Percentiles rank a stretch among this genome's conserved stretches.
phyloP scores from a whole-genome alignment of 345 rosid species.

The Erysimum cheiranthoides region DNA sequence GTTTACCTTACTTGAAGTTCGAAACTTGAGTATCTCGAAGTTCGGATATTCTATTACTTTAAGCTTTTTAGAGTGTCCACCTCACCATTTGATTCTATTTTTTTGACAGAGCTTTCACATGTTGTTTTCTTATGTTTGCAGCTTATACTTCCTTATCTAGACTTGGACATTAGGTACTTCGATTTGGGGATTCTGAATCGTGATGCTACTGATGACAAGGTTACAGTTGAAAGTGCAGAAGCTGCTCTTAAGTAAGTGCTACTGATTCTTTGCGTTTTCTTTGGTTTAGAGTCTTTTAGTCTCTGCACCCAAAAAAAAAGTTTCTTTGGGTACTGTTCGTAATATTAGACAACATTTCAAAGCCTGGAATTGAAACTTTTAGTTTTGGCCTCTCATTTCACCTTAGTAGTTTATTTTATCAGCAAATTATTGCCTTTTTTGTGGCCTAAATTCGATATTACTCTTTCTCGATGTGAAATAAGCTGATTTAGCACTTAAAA shows the following conservation, averaged over 20 bases:
- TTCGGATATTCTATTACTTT: no score
- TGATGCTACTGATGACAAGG: slow-evolving; percentile 84
- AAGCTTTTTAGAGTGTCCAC: no score
- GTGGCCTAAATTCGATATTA: slow-evolving; percentile 3
- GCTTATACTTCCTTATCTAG: slow-evolving; percentile 85
- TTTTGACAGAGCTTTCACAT: slow-evolving; percentile 25
- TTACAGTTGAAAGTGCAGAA: slow-evolving; percentile 84
- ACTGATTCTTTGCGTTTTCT: slow-evolving; percentile 5
- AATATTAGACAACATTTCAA: neutral
- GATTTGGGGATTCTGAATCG: slow-evolving; percentile 93
- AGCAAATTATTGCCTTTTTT: neutral
- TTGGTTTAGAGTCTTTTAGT: slow-evolving; percentile 2
- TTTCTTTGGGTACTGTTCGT: no score
- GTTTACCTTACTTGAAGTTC: no score
- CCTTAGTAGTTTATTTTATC: neutral
- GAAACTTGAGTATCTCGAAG: no score
- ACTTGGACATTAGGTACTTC: slow-evolving; percentile 86
- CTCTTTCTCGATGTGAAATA: slow-evolving; percentile 10
- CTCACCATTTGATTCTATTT: neutral
- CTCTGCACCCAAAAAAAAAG: no score
- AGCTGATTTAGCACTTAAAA: neutral
- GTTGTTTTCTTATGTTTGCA: slow-evolving; percentile 49
- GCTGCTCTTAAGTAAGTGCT: slow-evolving; percentile 81
- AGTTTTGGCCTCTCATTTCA: slow-evolving; percentile 9
- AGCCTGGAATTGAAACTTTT: neutral